phyloP scores from a whole-genome alignment of 2,329 filamentous ascomycete genomes.

The Zymoseptoria brevis region DNA sequence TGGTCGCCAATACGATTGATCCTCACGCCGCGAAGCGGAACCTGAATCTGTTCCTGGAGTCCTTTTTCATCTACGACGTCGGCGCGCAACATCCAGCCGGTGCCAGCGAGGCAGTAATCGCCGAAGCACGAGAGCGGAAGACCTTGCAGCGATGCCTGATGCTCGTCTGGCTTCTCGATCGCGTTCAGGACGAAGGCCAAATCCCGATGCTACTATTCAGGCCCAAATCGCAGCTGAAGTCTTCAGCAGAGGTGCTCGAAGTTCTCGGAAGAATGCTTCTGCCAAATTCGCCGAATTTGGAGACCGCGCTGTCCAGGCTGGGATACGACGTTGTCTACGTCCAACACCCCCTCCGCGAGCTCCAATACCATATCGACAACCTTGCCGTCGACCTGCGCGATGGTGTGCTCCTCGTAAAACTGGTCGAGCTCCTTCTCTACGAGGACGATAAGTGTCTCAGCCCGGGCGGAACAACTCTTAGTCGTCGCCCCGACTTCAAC shows the following conservation, averaged over 20 bases:
- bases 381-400: slow-evolving; percentile 56
- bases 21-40: slow-evolving; percentile 15
- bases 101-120: not conserved
- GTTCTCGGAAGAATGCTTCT: slow-evolving; percentile 47
- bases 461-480: not conserved
- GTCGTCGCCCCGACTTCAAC: slow-evolving; percentile 31
- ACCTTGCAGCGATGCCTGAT: slow-evolving; percentile 52
- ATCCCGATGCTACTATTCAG: slow-evolving; percentile 42
- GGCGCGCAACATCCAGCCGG: slow-evolving; percentile 32
- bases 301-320: slow-evolving; percentile 47
- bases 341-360: slow-evolving; percentile 53
- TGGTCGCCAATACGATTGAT: slow-evolving; percentile 16
- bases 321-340: slow-evolving; percentile 48
- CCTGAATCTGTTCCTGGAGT: slow-evolving; percentile 42
- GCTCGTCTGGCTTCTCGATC: slow-evolving; percentile 53
- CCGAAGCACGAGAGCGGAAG: slow-evolving; percentile 39
- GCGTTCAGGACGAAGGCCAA: slow-evolving; percentile 37
- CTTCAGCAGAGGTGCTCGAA: slow-evolving; percentile 47
- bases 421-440: slow-evolving; percentile 49
- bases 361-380: slow-evolving; percentile 50
- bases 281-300: slow-evolving; percentile 52
- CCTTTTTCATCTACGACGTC: slow-evolving; percentile 51
- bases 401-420: slow-evolving; percentile 51
- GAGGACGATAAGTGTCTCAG: not conserved
- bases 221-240: slow-evolving; percentile 46